Conservation (phyloP, 2,329 filamentous ascomycete species). For the Fusarium temperatum region DNA sequence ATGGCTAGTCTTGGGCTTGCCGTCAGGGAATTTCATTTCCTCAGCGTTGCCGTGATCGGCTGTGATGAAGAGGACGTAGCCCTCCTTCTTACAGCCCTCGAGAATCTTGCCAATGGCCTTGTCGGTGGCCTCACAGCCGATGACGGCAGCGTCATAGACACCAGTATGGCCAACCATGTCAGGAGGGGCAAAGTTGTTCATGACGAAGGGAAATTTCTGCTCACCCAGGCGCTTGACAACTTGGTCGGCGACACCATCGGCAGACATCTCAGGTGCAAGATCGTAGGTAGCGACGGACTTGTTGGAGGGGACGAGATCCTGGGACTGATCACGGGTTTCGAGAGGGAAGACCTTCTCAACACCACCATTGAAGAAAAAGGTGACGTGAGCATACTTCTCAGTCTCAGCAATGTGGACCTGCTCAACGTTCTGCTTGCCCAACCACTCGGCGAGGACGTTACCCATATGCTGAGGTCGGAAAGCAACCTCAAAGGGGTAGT, state of each 20-base stretch:
- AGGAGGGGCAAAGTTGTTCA: slow-evolving; percentile 99
- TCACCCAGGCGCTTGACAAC: slow-evolving; percentile 86
- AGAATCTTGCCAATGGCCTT: slow-evolving; percentile 93
- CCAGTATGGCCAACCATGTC: slow-evolving; percentile 99
- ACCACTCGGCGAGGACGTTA: slow-evolving; percentile 97
- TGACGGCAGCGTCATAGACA: slow-evolving; percentile 91
- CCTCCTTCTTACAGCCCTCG: slow-evolving; percentile 91
- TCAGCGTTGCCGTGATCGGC: slow-evolving; percentile 98
- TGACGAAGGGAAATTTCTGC: slow-evolving; percentile 92
- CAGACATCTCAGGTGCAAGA: slow-evolving; percentile 94
- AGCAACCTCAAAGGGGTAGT: slow-evolving; percentile 91
- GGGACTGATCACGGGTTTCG: slow-evolving; percentile 85
- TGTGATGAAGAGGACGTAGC: slow-evolving; percentile 94
- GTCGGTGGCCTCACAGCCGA: slow-evolving; percentile 87
- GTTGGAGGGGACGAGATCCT: slow-evolving; percentile 85
- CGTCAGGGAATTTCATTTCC: slow-evolving; percentile 97
- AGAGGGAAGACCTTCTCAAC: slow-evolving; percentile 95
- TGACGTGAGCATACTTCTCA: slow-evolving; percentile 99
- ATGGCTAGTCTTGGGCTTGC: slow-evolving; percentile 97
- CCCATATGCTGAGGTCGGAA: slow-evolving; percentile 96
- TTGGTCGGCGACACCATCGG: slow-evolving; percentile 87
- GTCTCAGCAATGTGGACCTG: slow-evolving; percentile 98
- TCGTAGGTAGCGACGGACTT: slow-evolving; percentile 94
- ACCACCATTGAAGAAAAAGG: slow-evolving; percentile 99
- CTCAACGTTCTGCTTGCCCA: slow-evolving; percentile 86